Percentiles rank a stretch among this genome's conserved stretches.
These are phyloP conservation scores for Xerocomellus dryophilus DNA, from an alignment of 768 basidiomycete genomes.

Conservation along the genomic window DNA sequence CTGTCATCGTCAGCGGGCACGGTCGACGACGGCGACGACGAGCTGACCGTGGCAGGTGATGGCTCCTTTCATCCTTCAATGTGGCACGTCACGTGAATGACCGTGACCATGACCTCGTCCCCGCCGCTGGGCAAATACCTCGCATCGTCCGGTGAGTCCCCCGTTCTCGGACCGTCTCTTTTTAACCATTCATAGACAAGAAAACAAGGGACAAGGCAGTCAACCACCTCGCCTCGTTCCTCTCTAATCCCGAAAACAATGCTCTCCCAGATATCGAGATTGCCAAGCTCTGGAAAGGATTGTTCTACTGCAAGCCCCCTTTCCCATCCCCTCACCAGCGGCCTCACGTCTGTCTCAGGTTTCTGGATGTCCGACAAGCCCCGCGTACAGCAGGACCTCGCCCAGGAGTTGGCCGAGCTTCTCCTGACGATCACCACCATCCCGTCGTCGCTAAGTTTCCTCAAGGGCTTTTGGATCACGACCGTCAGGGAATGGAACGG, in stretches of 20 bases:
- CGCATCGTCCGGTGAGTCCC: conserved; percentile 76
- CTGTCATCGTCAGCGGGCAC: conserved; percentile 37
- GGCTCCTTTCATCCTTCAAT: conserved; percentile 59
- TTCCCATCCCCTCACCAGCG: neutral
- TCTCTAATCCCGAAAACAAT: conserved; percentile 62
- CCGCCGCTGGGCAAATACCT: conserved; percentile 86
- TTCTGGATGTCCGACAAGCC: conserved; percentile 99
- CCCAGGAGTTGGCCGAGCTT: conserved; percentile 80
- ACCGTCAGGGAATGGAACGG: conserved; percentile 92
- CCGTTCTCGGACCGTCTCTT: neutral
- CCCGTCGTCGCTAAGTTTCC: conserved; percentile 64
- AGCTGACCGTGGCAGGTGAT: conserved; percentile 86
- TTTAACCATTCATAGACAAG: conserved; percentile 58
- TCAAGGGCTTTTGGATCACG: conserved; percentile 88
- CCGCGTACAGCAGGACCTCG: conserved; percentile 89
- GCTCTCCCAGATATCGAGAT: conserved; percentile 70
- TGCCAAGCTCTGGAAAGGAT: conserved; percentile 94
- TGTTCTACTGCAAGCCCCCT: conserved; percentile 81
- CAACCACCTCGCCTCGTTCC: conserved; percentile 70
- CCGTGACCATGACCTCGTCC: conserved; percentile 36
- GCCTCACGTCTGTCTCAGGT: conserved; percentile 45
- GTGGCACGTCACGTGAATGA: conserved; percentile 9
- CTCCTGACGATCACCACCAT: conserved; percentile 63
- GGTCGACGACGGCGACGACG: neutral
- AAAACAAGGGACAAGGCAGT: conserved; percentile 89